phyloP scores from a whole-genome alignment of 202 grass and related monocot genomes.

The Hordeum pubiflorum region DNA sequence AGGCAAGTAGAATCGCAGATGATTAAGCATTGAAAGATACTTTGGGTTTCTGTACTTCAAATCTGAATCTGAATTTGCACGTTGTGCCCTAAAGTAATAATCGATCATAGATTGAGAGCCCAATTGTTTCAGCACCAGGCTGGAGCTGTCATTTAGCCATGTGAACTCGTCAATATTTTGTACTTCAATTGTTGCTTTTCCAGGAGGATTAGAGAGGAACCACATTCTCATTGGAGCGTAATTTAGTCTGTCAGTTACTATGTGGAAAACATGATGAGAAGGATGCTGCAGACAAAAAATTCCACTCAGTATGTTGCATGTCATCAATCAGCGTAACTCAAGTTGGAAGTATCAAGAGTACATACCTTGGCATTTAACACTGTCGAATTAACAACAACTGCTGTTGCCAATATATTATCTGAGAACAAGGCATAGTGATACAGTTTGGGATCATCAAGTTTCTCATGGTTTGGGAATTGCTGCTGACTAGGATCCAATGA shows the following conservation, averaged over 20 bases:
- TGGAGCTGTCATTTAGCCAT: slow-evolving; percentile 77
- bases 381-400: slow-evolving; percentile 78
- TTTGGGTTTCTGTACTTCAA: slow-evolving; percentile 88
- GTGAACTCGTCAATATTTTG: slow-evolving; percentile 70
- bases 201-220: slow-evolving; percentile 80
- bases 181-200: slow-evolving; percentile 67
- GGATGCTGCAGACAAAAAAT: slow-evolving; percentile 55
- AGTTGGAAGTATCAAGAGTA: slow-evolving; percentile 7
- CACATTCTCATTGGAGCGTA: slow-evolving; percentile 91
- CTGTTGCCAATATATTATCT: slow-evolving; percentile 74
- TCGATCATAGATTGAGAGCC: slow-evolving; percentile 69
- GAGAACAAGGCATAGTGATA: slow-evolving; percentile 85
- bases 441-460: slow-evolving; percentile 49
- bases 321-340: slow-evolving; percentile 18
- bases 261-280: slow-evolving; percentile 75
- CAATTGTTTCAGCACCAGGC: slow-evolving; percentile 68
- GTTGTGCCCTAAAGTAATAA: slow-evolving; percentile 65
- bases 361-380: slow-evolving; percentile 75
- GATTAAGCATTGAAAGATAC: slow-evolving; percentile 82
- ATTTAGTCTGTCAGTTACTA: slow-evolving; percentile 76
- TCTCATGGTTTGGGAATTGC: slow-evolving; percentile 50
- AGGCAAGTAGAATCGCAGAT: slow-evolving; percentile 74
- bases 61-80: slow-evolving; percentile 47
- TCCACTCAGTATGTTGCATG: slow-evolving; percentile 14
- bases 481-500: slow-evolving; percentile 28